These are phyloP conservation scores for Nakaseomyces uthaithaninus DNA, from an alignment of 1,139 yeast species.

Conservation along the genomic window DNA sequence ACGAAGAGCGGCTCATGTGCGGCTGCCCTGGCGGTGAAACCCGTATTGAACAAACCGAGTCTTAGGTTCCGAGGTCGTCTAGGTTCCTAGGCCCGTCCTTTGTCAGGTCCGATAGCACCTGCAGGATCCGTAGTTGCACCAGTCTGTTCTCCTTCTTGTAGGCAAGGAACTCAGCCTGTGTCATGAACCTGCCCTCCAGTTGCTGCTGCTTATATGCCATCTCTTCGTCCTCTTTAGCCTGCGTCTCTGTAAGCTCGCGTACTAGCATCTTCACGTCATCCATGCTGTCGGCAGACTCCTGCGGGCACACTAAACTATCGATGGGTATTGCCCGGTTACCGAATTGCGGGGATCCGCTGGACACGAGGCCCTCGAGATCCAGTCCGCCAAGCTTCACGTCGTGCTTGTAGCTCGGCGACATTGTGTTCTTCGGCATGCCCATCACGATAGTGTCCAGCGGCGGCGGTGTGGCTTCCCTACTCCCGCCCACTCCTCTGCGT, in stretches of 20 bases:
- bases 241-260: not conserved
- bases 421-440: conserved; percentile 5
- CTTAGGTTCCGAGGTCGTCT: not conserved
- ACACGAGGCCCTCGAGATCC: not conserved
- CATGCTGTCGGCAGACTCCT: too few species aligned
- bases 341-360: not conserved
- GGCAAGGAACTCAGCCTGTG: conserved; percentile 1
- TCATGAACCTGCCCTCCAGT: not conserved
- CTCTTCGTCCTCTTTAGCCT: conserved; percentile 1
- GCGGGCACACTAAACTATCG: too few species aligned
- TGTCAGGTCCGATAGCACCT: not conserved
- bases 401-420: not conserved
- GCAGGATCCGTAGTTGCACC: conserved; percentile 3
- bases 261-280: not conserved
- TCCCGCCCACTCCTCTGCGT: not conserved
- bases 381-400: not conserved
- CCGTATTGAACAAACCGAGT: too few species aligned
- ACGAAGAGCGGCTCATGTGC: too few species aligned
- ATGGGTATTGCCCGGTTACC: not conserved
- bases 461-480: not conserved
- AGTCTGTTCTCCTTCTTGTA: conserved; percentile 4
- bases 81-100: not conserved
- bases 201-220: conserved; percentile 2
- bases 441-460: conserved; percentile 3
- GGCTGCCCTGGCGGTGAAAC: too few species aligned